A percentile compares a stretch with the other conserved stretches of the same genome.
phyloP scores from a whole-genome alignment of 2,329 filamentous ascomycete genomes.

The Aspergillus viridinutans region DNA sequence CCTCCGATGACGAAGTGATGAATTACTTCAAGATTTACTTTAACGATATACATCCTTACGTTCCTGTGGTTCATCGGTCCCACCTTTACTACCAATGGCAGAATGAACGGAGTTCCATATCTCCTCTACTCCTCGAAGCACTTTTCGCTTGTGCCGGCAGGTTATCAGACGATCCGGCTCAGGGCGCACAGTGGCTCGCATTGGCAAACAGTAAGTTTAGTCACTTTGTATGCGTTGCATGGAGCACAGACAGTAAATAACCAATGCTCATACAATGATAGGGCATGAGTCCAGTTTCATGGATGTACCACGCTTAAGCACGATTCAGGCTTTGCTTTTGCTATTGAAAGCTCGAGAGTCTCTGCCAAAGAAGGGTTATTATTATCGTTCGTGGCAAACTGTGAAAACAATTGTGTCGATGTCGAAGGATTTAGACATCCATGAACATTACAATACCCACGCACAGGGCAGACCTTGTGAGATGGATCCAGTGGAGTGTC shows the following conservation, averaged over 20 bases:
- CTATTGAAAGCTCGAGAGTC: slow-evolving; percentile 87
- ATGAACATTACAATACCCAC: slow-evolving; percentile 81
- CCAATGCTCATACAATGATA: slow-evolving; percentile 31
- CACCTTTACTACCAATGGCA: slow-evolving; percentile 89
- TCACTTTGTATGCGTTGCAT: slow-evolving; percentile 6
- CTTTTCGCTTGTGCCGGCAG: slow-evolving; percentile 86
- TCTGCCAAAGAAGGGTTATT: slow-evolving; percentile 90
- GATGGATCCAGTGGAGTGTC: slow-evolving; percentile 67
- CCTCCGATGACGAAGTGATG: slow-evolving; percentile 73
- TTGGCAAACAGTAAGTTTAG: slow-evolving; percentile 68
- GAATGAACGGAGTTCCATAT: slow-evolving; percentile 74
- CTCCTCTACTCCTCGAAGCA: slow-evolving; percentile 81
- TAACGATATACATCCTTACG: slow-evolving; percentile 82
- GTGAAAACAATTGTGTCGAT: slow-evolving; percentile 88
- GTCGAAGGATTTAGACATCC: slow-evolving; percentile 83
- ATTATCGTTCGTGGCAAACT: slow-evolving; percentile 96
- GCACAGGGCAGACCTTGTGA: slow-evolving; percentile 67
- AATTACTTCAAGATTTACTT: slow-evolving; percentile 92
- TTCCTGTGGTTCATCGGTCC: slow-evolving; percentile 79
- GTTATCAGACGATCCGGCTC: slow-evolving; percentile 74
- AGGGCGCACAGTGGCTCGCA: slow-evolving; percentile 89
- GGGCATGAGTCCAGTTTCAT: slow-evolving; percentile 91
- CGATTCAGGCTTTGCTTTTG: slow-evolving; percentile 82
- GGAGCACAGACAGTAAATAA: slow-evolving; percentile 23
- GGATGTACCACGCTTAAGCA: slow-evolving; percentile 84